Conservation (phyloP, 2,329 filamentous ascomycete genomes). For the Paracoccidioides brasiliensis region DNA sequence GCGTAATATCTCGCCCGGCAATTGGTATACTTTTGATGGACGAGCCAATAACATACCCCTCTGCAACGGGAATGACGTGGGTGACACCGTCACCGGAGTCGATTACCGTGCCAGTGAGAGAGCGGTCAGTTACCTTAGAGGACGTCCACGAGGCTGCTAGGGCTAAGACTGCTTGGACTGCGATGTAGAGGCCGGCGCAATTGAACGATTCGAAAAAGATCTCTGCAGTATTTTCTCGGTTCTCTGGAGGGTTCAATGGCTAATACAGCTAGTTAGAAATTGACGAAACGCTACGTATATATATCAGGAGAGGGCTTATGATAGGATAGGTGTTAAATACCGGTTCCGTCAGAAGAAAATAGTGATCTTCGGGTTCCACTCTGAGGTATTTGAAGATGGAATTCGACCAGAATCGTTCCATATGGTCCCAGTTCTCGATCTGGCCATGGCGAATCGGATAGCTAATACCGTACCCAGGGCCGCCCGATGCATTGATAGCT, state of each 20-base stretch:
- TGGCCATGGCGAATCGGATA: conserved; percentile 97
- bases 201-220: conserved; percentile 99
- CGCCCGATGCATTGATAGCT: conserved; percentile 68
- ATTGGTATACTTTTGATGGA: conserved; percentile 99
- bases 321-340: conserved; percentile 39
- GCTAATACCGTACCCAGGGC: conserved; percentile 89
- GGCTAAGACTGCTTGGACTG: conserved; percentile 91
- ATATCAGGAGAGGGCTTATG: neutral
- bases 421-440: conserved; percentile 99
- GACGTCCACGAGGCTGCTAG: conserved; percentile 97
- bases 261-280: conserved; percentile 25
- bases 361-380: conserved; percentile 96
- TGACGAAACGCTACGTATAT: neutral
- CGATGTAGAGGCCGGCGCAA: conserved; percentile 96
- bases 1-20: conserved; percentile 93
- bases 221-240: conserved; percentile 96
- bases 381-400: conserved; percentile 99
- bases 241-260: conserved; percentile 96
- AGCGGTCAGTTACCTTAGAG: conserved; percentile 92
- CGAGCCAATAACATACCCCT: conserved; percentile 97
- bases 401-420: conserved; percentile 99
- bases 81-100: conserved; percentile 98
- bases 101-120: conserved; percentile 92
- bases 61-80: conserved; percentile 95
- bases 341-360: conserved; percentile 94